Base-by-base conservation (phyloP, 257 asterid species). In the Linderniella brevidens region DNA sequence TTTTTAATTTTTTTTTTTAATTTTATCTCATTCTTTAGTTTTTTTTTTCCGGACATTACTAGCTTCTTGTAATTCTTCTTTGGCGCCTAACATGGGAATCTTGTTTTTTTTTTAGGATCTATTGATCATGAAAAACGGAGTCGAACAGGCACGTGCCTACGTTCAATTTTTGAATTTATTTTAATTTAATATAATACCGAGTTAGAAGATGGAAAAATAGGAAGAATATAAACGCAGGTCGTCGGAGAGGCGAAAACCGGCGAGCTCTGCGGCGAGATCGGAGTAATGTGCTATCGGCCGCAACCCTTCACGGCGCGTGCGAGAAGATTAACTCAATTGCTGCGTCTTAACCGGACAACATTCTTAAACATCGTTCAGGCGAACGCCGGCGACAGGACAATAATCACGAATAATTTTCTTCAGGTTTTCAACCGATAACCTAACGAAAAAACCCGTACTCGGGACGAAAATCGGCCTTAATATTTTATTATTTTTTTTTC, bases 241-340 rank as follows among this genome's bases (percentile, higher is more conserved):
- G 59, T 77, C 35, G 96, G 96, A 40, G 77, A 81, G 66, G 94
- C 93, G 9, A 75, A 65, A 68, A 59, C 79, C 1, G 96, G 99
- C 13, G 94, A 82, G 10, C 65, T 75, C 13, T 77, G 85, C 59
- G 99, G 96, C 44, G 99, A 90, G 64, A 81, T 90, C 37, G 94
- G 99, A 36, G 93, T 77, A 46, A 76, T 90, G 25, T 90, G 96
- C 50, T 81, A 72, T 49, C 68, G 80, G 67, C 96, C 99, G 56
- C 99, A 90, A 60, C 62, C 75, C 19, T 90, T 81, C 68, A 79
- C 96, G 0, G 96, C 79, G 46, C 69, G 96, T 44, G 85, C 99
- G 0, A 81, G 65, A 53, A 65, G 92, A 63, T 55, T 90, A 35
- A 65, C 88, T 25, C 96, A 85, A 71, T 69, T 90, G 8, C 63